Base-by-base conservation (phyloP, 2,329 filamentous ascomycete species). In the Colletotrichum horii region DNA sequence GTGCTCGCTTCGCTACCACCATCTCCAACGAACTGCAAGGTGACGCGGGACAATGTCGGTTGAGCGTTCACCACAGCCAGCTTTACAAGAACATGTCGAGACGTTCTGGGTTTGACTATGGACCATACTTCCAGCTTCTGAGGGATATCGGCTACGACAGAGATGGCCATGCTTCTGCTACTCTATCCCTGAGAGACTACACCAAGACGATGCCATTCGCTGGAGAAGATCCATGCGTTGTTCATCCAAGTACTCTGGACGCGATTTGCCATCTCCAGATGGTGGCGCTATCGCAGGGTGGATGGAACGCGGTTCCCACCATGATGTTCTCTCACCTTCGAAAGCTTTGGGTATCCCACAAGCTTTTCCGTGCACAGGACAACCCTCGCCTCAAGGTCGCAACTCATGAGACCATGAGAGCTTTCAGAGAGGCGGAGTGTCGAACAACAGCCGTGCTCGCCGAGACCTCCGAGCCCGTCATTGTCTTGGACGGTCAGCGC, bases 181-280 rank as follows among this genome's bases (percentile, higher is more conserved):
- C 22, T 3, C 66, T 67, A 60, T 36, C 43, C 6, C 15, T 55
- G 32, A 66, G 61, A 22, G 60, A 75, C 30, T 71, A 66, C 15
- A 19, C 38, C 4, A n/a, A 60, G 15, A 48, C 61, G 24, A 77
- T 78, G 77, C 16, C 65, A 6, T 67, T 76, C 4, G 70, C 76
- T 8, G 64, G 22, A 15, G 75, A 76, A 38, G 70, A 71, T 12
- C 68, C 75, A 8, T 76, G 76, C 19, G 68, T 75, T 30, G 48
- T 75, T 1, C 72, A 75, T 38, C 72, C 68, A 6, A 75, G 32
- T 11, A 71, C 72, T 1, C 32, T 75, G 6, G 67, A 78, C 56
- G 73, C 60, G 9, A 15, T 74, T 1, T 48, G 43, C 24, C 71
- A 74, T 24, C 38, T 70, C 6, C 71, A 74, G 38, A 74, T 70